Evolutionary conservation across 176 grass and related monocot species (phyloP), one percentile per base, ranked within the genome.

Genomic region (Paspalum notatum): DNA sequence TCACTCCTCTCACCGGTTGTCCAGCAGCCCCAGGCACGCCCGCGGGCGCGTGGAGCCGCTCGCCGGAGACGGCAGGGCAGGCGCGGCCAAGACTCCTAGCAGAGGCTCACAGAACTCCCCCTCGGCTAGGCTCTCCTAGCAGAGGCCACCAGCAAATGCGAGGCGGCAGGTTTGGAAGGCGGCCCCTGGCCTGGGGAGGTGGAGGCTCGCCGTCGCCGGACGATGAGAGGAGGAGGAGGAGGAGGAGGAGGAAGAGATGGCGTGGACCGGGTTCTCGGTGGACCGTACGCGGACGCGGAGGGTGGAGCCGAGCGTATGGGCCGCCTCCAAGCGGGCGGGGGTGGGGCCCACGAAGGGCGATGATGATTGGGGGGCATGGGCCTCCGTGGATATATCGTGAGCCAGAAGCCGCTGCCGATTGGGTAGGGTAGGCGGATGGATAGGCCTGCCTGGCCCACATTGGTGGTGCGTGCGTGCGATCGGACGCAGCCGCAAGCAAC

Each of bases 241-340:
- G 17, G 85, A 60, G 71, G 86, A 50, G 44, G 44, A 6, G 44
- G 44, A 46, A 9, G 44, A 6, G 45, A 11, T 11, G 42, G 42
- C 74, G 71, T 89, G 77, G 40, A 80, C 77, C 71, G 39, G 41
- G 87, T 70, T 62, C 54, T 68, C 46, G 39, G 76, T 38, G 62
- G 86, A 80, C 86, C 69, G 42, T 44, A 38, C 15, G 69, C 62
- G 5, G n/a, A n/a, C n/a, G n/a, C n/a, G n/a, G n/a, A n/a, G n/a
- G n/a, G n/a, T n/a, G n/a, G n/a, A n/a, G n/a, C n/a, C n/a, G n/a
- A 20, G 6, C 42, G 62, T 57, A 71, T n/a, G 83, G 57, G 57
- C 56, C 66, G 56, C 66, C 14, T 26, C 22, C 37, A n/a, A 10
- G 24, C 25, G 68, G 22, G 7, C 4, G 17, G 4, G 39, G 13